Evolutionary conservation across 257 asterid species (phyloP), one percentile per base, ranked within the genome.

Genomic region (Solanum clarkiae): DNA sequence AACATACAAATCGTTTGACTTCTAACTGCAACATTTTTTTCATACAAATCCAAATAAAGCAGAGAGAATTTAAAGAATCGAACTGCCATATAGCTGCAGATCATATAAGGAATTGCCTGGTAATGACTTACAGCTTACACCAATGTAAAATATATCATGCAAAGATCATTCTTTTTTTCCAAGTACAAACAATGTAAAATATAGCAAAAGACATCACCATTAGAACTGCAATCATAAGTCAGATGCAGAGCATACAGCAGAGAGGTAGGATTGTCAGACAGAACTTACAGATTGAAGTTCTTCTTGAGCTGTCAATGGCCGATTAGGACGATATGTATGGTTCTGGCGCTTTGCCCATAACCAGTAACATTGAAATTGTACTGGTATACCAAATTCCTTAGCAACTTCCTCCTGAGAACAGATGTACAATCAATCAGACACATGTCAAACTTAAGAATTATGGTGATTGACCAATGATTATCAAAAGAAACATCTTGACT

Each of bases 261-360:
- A 24, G 66, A 40, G 72, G 47, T 62, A 59, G 57, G 40, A 87
- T 86, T 53, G 57, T 49, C 29, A 55, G 51, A 85, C 53, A 88
- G 15, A 59, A 84, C 93, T 85, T 90, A 95, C 98, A 68, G 97
- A 88, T 83, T 95, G 98, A 80, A 89, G 86, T 90, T 94, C 98
- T 87, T 95, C 98, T 45, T 84, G 93, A 80, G 91, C 89, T 20
- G 92, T 92, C 87, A 95, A 90, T 29, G 97, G 93, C 70, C 98
- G 93, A 84, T 95, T 94, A 45, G 98, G 98, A 29, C 98, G 93
- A 86, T 93, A 95, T 3, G 98, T 95, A 80, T 95, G 97, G 86
- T 95, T 95, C 84, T 93, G 97, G 63, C 97, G 93, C 89, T 95
- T 95, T 59, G 98, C 98, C 98, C 98, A 95, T 72, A 92, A 86